Percentiles rank a stretch among this genome's conserved stretches.
Evolutionary conservation across 768 basidiomycete genomes (phyloP).

Genomic region (Leucosporidium creatinivorum): DNA sequence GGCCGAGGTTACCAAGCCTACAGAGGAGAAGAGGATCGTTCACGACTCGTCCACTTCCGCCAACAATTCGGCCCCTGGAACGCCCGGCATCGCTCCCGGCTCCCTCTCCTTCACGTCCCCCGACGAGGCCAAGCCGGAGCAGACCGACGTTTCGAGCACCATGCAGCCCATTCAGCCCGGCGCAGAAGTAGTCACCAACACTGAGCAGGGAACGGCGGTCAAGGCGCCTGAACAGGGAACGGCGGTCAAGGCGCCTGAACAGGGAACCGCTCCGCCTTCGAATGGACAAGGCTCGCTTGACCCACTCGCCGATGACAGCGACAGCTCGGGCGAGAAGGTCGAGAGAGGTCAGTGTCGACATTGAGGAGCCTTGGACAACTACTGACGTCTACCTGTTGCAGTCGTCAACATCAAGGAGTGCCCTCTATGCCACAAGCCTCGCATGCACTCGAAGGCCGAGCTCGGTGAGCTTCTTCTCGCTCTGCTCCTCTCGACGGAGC

Average conservation of each 20-base stretch:
- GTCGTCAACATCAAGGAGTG: constrained; percentile 94
- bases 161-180: constrained; percentile 26
- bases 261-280: not conserved
- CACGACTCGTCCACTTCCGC: not conserved
- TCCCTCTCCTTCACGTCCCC: not conserved
- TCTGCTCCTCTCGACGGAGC: too few relatives aligned
- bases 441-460: constrained; percentile 78
- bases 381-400: not conserved
- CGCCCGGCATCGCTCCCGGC: not conserved
- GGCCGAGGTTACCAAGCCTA: constrained; percentile 65
- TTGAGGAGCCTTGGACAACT: not conserved
- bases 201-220: constrained; percentile 18
- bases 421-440: constrained; percentile 82
- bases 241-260: constrained; percentile 12
- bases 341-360: constrained; percentile 17
- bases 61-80: not conserved
- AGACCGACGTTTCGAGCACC: constrained; percentile 14
- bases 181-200: constrained; percentile 16
- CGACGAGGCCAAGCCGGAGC: not conserved
- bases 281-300: too few relatives aligned
- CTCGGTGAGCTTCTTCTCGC: constrained; percentile 40
- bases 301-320: not conserved
- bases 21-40: constrained; percentile 56
- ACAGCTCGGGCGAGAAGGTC: not conserved
- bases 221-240: constrained; percentile 3